phyloP scores from a whole-genome alignment of 2,329 filamentous ascomycete species.

The Ophiostoma perfectum region DNA sequence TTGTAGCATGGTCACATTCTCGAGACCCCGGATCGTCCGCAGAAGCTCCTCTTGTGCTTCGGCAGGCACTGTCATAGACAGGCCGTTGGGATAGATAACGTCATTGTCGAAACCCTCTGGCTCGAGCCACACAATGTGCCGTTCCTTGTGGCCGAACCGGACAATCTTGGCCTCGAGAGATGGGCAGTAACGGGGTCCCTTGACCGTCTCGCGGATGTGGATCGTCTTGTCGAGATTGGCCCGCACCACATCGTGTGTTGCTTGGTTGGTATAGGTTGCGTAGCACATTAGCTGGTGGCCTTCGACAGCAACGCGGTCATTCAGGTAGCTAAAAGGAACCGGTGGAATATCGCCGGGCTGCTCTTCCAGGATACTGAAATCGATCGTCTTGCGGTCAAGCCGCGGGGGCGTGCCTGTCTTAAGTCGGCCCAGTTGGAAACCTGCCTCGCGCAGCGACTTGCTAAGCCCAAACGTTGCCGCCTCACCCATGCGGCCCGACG shows the following conservation, averaged over 20 bases:
- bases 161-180: constrained; percentile 93
- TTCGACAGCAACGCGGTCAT: constrained; percentile 68
- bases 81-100: constrained; percentile 90
- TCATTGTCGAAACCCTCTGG: constrained; percentile 89
- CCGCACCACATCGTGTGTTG: constrained; percentile 75
- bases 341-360: constrained; percentile 83
- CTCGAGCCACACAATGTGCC: constrained; percentile 93
- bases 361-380: constrained; percentile 64
- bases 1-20: constrained; percentile 86
- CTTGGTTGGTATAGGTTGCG: constrained; percentile 79
- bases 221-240: constrained; percentile 92
- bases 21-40: constrained; percentile 80
- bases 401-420: constrained; percentile 96
- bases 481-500: constrained; percentile 88
- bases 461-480: constrained; percentile 88
- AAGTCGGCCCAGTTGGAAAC: constrained; percentile 80
- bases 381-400: constrained; percentile 73
- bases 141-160: constrained; percentile 71
- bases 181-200: constrained; percentile 90
- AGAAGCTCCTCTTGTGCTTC: constrained; percentile 81
- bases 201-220: constrained; percentile 92
- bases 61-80: constrained; percentile 92
- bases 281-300: constrained; percentile 77
- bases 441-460: constrained; percentile 80
- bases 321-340: constrained; percentile 85